Evolutionary conservation across 257 asterid species (phyloP), one percentile per base, ranked within the genome.

Genomic region (Paraleonurus japonicus): DNA sequence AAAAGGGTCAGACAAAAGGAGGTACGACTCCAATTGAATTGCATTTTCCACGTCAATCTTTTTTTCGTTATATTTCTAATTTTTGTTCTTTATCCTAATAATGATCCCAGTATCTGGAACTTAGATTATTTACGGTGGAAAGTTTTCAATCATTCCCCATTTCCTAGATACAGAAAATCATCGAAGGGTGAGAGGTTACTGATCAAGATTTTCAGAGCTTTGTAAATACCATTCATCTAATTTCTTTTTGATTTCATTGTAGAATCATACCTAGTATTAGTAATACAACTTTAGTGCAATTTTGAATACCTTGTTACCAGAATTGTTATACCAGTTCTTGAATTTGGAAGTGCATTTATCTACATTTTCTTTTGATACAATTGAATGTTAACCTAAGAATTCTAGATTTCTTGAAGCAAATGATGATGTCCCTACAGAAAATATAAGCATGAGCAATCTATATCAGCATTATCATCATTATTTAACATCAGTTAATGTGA

Each of bases 181-280:
- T n/a, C n/a, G n/a, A 54, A 58, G 74, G 74, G 47, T 74, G 70
- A 75, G 70, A 75, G 57, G 68, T 75, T 60, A 39, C 32, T 73
- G 75, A 64, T 68, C 67, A 28, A 58, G 75, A 48, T 55, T 65
- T 53, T 59, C 27, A 41, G 83, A 71, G 73, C 75, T 80, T 62
- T 76, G 84, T 80, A 76, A 37, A 80, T 80, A 62, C 65, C 81
- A 76, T 76, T 67, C 69, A 48, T 75, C 59, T 60, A 72, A 66
- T 79, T 70, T 61, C 58, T 67, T 43, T 15, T 48, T 41, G 15
- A 27, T 67, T 60, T 71, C 69, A 39, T 71, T 61, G 53, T 70
- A 70, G 80, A 70, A 70, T 60, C 62, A 39, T 75, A 48, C 55
- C 8, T 32, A 37, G 53, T 20, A 27, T 12, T 32, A 37, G 53